Conservation (phyloP, 257 asterid species). For the Mentha longifolia region DNA sequence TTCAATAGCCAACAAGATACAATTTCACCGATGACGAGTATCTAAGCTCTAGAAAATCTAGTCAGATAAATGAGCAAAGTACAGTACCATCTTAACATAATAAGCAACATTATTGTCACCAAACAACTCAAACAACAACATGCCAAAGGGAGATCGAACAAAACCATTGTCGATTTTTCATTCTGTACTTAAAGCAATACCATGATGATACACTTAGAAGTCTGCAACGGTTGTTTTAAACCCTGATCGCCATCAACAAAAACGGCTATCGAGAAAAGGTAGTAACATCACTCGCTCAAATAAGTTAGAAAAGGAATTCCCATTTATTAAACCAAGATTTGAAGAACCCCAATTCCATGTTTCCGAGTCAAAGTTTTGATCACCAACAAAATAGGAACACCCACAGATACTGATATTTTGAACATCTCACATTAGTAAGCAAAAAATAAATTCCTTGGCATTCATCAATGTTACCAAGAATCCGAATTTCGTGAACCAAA, state of each 20-base stretch:
- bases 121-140: slow-evolving; percentile 11
- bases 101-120: background rate
- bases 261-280: background rate
- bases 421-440: background rate
- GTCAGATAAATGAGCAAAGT: background rate
- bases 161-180: background rate
- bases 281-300: background rate
- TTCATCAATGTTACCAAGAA: background rate
- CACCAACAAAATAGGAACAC: background rate
- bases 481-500: background rate
- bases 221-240: background rate
- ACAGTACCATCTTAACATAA: background rate
- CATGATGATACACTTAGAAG: background rate
- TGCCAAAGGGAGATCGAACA: background rate
- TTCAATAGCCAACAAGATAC: slow-evolving; percentile 1
- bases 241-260: slow-evolving; percentile 7
- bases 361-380: slow-evolving; percentile 26
- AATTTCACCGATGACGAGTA: background rate
- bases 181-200: background rate
- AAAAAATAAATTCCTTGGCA: background rate
- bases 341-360: slow-evolving; percentile 17
- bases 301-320: background rate
- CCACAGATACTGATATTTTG: background rate
- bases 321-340: slow-evolving; percentile 4
- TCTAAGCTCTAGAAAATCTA: slow-evolving; percentile 9